Evolutionary conservation across 768 basidiomycete species (phyloP).

Genomic region (Leucosporidium scottii): DNA sequence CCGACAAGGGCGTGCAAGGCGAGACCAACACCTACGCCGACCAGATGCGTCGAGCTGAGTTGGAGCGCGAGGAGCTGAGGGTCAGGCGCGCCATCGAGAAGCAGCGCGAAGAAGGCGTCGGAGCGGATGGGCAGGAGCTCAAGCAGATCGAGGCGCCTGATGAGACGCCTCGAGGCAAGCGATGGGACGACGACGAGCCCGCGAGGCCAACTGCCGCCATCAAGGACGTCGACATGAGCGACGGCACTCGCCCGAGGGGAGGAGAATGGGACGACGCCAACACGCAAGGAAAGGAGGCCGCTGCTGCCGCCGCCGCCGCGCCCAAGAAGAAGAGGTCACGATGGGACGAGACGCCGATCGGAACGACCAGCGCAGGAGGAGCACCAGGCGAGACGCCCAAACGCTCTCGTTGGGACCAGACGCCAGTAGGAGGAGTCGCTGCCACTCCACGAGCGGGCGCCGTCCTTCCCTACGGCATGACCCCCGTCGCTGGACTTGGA

Average conservation of each 20-base stretch:
- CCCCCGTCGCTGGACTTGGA: conserved; percentile 30
- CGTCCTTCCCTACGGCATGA: conserved; percentile 42
- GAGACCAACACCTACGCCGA: conserved; percentile 73
- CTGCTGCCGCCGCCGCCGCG: conserved; percentile 55
- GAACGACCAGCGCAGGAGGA: conserved; percentile 44
- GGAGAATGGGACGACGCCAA: conserved; percentile 51
- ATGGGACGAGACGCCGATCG: conserved; percentile 90
- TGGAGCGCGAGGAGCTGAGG: conserved; percentile 87
- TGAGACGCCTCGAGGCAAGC: conserved; percentile 56
- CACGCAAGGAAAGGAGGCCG: conserved; percentile 57
- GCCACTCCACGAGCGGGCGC: conserved; percentile 44
- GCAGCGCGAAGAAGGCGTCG: conserved; percentile 60
- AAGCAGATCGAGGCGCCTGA: conserved; percentile 72
- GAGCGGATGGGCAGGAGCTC: conserved; percentile 54
- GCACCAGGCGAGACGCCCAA: conserved; percentile 64
- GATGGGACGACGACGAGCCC: conserved; percentile 60
- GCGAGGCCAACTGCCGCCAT: conserved; percentile 40
- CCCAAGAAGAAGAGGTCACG: conserved; percentile 89
- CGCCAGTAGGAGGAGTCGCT: conserved; percentile 59
- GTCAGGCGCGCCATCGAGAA: conserved; percentile 81
- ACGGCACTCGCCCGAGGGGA: conserved; percentile 53
- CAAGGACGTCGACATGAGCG: conserved; percentile 57
- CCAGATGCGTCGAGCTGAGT: conserved; percentile 78
- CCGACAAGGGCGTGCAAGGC: conserved; percentile 55
- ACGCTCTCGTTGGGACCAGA: conserved; percentile 95